phyloP scores from a whole-genome alignment of 2,329 filamentous ascomycete species.

The Nemania serpens region DNA sequence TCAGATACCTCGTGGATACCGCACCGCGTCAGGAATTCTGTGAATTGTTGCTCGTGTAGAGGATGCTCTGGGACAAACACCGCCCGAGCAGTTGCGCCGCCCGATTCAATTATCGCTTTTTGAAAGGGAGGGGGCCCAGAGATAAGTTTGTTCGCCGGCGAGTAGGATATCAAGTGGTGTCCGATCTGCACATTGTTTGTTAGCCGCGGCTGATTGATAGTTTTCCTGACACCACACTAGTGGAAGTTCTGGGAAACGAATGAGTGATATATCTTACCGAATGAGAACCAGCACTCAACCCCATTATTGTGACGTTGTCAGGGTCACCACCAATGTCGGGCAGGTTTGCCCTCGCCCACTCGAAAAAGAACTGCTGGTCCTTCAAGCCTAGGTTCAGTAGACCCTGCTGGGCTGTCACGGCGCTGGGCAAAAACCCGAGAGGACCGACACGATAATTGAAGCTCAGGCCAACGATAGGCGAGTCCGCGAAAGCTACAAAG shows the following conservation, averaged over 20 bases:
- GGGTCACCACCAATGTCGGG: conserved; percentile 64
- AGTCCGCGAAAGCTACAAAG: conserved; percentile 61
- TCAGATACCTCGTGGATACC: conserved; percentile 55
- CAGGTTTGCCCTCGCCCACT: conserved; percentile 66
- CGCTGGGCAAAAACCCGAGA: conserved; percentile 70
- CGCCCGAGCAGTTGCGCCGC: conserved; percentile 59
- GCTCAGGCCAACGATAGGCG: conserved; percentile 61
- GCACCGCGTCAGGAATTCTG: conserved; percentile 57
- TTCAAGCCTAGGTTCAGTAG: conserved; percentile 67
- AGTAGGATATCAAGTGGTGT: conserved; percentile 65
- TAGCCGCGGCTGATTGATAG: neutral
- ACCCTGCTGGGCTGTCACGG: conserved; percentile 56
- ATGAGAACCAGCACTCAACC: conserved; percentile 65
- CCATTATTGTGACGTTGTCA: conserved; percentile 64
- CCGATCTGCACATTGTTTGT: conserved; percentile 44
- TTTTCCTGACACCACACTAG: neutral
- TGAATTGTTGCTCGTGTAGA: conserved; percentile 60
- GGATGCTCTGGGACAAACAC: conserved; percentile 59
- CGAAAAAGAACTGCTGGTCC: conserved; percentile 63
- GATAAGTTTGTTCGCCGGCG: conserved; percentile 42
- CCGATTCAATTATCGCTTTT: conserved; percentile 62
- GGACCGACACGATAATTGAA: conserved; percentile 69
- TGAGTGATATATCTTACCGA: conserved; percentile 44
- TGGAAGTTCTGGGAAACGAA: conserved; percentile 37
- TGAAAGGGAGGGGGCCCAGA: conserved; percentile 50